Evolutionary conservation across 768 basidiomycete genomes (phyloP).

Genomic region (Termitomyces sp.): DNA sequence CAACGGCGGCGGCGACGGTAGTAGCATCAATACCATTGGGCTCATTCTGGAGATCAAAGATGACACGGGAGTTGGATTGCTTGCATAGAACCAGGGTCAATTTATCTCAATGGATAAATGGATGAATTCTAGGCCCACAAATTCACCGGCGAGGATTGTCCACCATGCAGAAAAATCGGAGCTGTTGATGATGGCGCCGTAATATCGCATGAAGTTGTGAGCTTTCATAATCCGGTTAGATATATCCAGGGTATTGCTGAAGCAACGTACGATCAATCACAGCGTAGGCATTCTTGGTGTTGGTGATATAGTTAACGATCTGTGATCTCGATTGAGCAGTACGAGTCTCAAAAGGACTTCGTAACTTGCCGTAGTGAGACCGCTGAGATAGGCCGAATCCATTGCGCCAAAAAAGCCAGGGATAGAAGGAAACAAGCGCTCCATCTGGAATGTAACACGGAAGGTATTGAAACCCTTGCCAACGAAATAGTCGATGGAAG

Average conservation of each 20-base stretch:
- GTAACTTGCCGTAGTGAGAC: too few species aligned
- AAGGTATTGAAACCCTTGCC: too few species aligned
- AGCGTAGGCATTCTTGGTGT: constrained; percentile 46
- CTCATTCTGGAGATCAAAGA: constrained; percentile 67
- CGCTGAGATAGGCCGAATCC: too few species aligned
- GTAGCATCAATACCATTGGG: constrained; percentile 51
- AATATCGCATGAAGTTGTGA: too few species aligned
- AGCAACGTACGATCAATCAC: constrained; percentile 46
- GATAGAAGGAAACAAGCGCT: too few species aligned
- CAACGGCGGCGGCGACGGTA: constrained; percentile 45
- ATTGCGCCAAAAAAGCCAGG: too few species aligned
- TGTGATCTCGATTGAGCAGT: constrained; percentile 13
- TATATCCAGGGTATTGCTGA: background rate
- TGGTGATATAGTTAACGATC: constrained; percentile 56
- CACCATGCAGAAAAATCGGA: constrained; percentile 43
- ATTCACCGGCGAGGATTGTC: constrained; percentile 49
- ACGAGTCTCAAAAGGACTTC: background rate
- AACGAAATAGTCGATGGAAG: too few species aligned
- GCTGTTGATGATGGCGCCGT: constrained; percentile 14
- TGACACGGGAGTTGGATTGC: constrained; percentile 45
- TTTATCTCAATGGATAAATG: background rate
- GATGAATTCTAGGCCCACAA: constrained; percentile 29
- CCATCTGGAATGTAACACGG: constrained; percentile 9
- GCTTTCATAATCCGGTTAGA: background rate
- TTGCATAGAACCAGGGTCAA: constrained; percentile 3